Conservation (phyloP, 1,284 basidiomycete species). For the Microbotryum lychnidis-dioicae region DNA sequence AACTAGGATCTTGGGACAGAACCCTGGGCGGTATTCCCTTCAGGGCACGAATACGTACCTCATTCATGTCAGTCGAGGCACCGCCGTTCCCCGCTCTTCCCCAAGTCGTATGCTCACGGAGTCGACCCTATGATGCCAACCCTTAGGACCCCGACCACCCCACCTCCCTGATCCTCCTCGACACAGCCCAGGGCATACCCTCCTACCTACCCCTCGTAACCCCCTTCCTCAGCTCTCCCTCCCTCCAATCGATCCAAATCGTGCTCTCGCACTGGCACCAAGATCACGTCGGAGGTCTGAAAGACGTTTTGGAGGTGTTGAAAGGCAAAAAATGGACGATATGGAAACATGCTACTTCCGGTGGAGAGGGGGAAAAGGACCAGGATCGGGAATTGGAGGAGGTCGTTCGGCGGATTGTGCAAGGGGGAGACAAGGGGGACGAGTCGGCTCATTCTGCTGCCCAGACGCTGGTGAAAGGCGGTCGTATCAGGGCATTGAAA, state of each 20-base stretch:
- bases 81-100: background rate
- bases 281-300: conserved; percentile 76
- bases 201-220: conserved; percentile 49
- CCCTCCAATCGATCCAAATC: conserved; percentile 48
- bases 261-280: conserved; percentile 83
- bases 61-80: conserved; percentile 39
- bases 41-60: conserved; percentile 95
- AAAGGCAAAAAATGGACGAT: background rate
- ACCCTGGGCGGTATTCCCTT: conserved; percentile 72
- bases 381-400: background rate
- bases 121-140: no score
- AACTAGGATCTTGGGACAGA: conserved; percentile 17
- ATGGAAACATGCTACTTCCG: no score
- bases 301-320: conserved; percentile 60
- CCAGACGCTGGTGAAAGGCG: conserved; percentile 34
- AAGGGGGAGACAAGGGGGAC: background rate
- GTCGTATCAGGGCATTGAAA: conserved; percentile 25
- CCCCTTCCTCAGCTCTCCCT: conserved; percentile 37
- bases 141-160: conserved; percentile 35
- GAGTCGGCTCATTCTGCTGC: background rate
- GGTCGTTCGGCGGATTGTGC: background rate
- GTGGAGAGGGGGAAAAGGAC: background rate
- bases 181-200: conserved; percentile 73
- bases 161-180: conserved; percentile 69
- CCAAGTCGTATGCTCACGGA: background rate